phyloP scores from a whole-genome alignment of 192 early-diverging fungal species.

The Coemansia sp. region DNA sequence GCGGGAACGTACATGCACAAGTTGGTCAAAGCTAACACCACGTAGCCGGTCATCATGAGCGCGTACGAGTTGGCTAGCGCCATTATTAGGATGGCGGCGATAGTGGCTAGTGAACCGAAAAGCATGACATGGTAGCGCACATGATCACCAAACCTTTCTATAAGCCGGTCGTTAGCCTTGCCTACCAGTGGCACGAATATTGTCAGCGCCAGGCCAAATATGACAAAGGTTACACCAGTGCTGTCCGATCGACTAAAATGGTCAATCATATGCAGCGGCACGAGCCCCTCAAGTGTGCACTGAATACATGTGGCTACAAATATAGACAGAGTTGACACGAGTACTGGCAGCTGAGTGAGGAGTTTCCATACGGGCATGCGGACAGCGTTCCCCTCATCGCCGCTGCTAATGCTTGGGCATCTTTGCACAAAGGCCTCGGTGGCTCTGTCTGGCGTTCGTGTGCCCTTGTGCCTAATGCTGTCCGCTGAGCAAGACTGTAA shows the following conservation, averaged over 20 bases:
- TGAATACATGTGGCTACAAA: slow-evolving; percentile 23
- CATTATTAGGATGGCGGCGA: slow-evolving; percentile 14
- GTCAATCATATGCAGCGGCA: slow-evolving; percentile 33
- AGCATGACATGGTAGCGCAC: slow-evolving; percentile 32
- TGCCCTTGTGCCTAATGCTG: background rate
- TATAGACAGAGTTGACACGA: slow-evolving; percentile 21
- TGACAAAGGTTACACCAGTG: slow-evolving; percentile 29
- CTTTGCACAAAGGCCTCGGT: background rate
- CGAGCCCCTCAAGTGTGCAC: slow-evolving; percentile 25
- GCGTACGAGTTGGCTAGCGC: slow-evolving; percentile 23
- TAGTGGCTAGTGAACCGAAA: slow-evolving; percentile 13
- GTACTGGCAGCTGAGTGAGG: slow-evolving; percentile 13
- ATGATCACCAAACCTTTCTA: slow-evolving; percentile 15
- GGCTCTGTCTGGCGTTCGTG: background rate
- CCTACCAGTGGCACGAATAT: slow-evolving; percentile 20
- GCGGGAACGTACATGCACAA: slow-evolving; percentile 31
- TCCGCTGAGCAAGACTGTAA: background rate
- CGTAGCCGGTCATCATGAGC: slow-evolving; percentile 28
- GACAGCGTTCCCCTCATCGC: background rate
- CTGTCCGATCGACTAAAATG: slow-evolving; percentile 4
- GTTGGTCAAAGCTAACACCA: slow-evolving; percentile 19
- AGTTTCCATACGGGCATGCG: slow-evolving; percentile 22
- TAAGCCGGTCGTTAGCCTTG: slow-evolving; percentile 15
- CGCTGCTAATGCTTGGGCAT: background rate
- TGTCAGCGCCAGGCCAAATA: slow-evolving; percentile 24